Conservation (phyloP, 805 yeast species). For the Metschnikowia baotianmanensis region DNA sequence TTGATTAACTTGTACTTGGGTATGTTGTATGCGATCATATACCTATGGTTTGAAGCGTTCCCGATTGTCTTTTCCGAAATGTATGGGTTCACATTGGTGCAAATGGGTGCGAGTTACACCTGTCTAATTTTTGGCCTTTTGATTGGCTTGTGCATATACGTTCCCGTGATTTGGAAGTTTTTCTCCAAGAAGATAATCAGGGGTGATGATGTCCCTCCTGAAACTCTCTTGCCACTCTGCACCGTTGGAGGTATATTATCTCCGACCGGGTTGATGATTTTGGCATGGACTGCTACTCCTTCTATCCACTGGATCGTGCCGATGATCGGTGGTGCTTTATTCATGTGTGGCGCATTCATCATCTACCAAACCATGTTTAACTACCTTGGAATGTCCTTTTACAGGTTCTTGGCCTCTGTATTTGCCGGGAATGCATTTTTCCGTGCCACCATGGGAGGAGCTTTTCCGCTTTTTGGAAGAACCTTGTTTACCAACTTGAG, state of each 20-base stretch:
- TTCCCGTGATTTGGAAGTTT: conserved; percentile 7
- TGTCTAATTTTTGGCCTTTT: conserved; percentile 12
- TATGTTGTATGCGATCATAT: conserved; percentile 15
- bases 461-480: conserved; percentile 17
- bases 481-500: conserved; percentile 12
- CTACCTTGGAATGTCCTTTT: conserved; percentile 14
- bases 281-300: conserved; percentile 16
- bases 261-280: conserved; percentile 14
- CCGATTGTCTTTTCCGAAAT: conserved; percentile 14
- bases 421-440: conserved; percentile 17
- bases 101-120: conserved; percentile 12
- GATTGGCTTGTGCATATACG: conserved; percentile 8
- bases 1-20: conserved; percentile 16
- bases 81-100: conserved; percentile 13
- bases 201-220: conserved; percentile 10
- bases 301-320: conserved; percentile 16
- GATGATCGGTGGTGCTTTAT: conserved; percentile 12
- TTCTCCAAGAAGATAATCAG: conserved; percentile 8
- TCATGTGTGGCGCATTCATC: conserved; percentile 13
- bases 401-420: conserved; percentile 13
- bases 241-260: conserved; percentile 12
- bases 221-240: conserved; percentile 11
- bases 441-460: conserved; percentile 16
- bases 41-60: conserved; percentile 18
- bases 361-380: conserved; percentile 16